Conservation (phyloP, 495 filamentous ascomycete species). For the Hypoxylon intermedium region DNA sequence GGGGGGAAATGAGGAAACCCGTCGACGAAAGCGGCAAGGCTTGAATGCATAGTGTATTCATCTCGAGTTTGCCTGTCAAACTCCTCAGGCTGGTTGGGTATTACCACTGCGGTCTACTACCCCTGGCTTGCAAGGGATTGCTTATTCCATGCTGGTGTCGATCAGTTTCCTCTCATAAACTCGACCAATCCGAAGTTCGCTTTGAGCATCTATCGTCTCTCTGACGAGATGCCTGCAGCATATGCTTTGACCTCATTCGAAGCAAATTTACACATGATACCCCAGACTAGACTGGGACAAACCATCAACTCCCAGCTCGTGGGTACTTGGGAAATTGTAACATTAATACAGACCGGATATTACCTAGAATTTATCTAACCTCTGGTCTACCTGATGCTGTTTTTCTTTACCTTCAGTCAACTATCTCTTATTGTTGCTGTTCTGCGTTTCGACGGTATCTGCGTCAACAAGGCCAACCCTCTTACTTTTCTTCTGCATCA, state of each 20-base stretch:
- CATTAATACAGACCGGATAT: constrained; percentile 34
- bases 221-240: constrained; percentile 27
- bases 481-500: constrained; percentile 2
- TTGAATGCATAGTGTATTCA: constrained; percentile 4
- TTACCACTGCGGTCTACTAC: constrained; percentile 11
- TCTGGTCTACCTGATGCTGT: constrained; percentile 12
- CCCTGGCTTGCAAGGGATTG: constrained; percentile 21
- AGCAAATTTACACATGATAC: constrained; percentile 38
- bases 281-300: constrained; percentile 28
- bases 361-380: constrained; percentile 1
- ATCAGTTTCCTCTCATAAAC: constrained; percentile 33
- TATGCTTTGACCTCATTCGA: constrained; percentile 38
- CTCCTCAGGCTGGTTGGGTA: background rate
- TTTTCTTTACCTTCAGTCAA: background rate
- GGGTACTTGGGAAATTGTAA: constrained; percentile 32
- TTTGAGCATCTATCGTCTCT: constrained; percentile 16
- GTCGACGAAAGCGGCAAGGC: constrained; percentile 17
- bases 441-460: constrained; percentile 24
- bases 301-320: constrained; percentile 26
- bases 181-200: constrained; percentile 27
- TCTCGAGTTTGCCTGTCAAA: constrained; percentile 21
- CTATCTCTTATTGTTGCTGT: constrained; percentile 10
- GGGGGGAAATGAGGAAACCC: constrained; percentile 16
- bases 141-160: constrained; percentile 33
- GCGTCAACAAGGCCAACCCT: constrained; percentile 25